These are phyloP conservation scores for Cystobasidium tubakii DNA, from an alignment of 768 basidiomycete species.

Conservation along the genomic window DNA sequence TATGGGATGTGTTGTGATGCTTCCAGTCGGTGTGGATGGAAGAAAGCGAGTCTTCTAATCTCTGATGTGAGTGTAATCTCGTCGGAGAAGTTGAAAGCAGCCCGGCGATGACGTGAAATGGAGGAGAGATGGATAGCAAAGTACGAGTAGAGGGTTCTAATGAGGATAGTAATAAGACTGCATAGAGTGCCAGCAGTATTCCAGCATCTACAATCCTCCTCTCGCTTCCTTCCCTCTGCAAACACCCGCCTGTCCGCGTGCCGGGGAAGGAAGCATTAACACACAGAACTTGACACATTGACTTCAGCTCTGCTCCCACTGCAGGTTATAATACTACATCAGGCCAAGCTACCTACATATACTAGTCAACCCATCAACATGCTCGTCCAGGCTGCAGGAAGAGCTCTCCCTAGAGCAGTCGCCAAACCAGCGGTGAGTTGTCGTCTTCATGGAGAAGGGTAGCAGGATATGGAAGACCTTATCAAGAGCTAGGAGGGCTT, in stretches of 20 bases:
- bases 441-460: too few species aligned
- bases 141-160: slow-evolving; percentile 4
- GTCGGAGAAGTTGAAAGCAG: neutral
- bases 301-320: neutral
- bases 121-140: neutral
- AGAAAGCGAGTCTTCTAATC: neutral
- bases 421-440: slow-evolving; percentile 19
- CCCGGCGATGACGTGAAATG: neutral
- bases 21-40: neutral
- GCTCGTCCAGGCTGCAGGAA: slow-evolving; percentile 15
- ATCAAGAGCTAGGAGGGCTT: too few species aligned
- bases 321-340: neutral
- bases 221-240: neutral
- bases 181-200: too few species aligned
- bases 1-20: neutral
- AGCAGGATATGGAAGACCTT: too few species aligned
- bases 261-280: neutral
- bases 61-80: neutral
- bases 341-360: neutral
- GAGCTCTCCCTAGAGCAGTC: slow-evolving; percentile 14
- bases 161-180: neutral
- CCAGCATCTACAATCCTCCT: neutral
- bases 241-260: neutral
- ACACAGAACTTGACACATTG: neutral
- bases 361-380: neutral